A percentile compares a stretch with the other conserved stretches of the same genome.
phyloP scores from a whole-genome alignment of 169 alveolate species.

The Plasmodium sp. region DNA sequence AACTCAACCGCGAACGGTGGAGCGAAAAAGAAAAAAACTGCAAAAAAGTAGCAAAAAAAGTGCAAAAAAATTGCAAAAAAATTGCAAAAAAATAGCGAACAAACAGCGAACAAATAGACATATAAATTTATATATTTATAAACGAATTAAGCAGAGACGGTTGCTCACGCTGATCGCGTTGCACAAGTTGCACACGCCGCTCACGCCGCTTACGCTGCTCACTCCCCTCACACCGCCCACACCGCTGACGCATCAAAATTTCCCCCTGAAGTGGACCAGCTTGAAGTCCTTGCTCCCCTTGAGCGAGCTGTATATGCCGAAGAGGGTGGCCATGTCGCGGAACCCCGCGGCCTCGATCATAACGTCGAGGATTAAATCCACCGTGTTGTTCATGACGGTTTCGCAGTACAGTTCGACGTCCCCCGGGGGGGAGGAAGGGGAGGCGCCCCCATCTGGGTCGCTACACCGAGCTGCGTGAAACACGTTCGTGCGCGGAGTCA shows the following conservation, averaged over 20 bases:
- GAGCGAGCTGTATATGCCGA: constrained; percentile 57
- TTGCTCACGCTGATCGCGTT: neutral
- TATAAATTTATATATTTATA: too few relatives aligned
- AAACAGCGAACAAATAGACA: neutral
- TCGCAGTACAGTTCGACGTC: constrained; percentile 20
- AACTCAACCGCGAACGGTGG: too few relatives aligned
- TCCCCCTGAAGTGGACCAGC: constrained; percentile 16
- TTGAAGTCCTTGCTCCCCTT: constrained; percentile 32
- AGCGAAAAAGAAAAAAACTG: neutral
- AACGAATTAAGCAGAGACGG: neutral
- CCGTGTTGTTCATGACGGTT: constrained; percentile 36
- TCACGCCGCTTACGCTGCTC: neutral
- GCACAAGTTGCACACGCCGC: too few relatives aligned
- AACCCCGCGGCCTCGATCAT: constrained; percentile 40
- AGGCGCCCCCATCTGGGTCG: neutral
- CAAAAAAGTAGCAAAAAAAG: too few relatives aligned
- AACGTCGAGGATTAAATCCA: constrained; percentile 33
- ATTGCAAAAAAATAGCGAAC: too few relatives aligned
- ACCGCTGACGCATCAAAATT: neutral
- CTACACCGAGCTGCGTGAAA: constrained; percentile 7
- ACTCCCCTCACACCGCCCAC: neutral
- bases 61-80: neutral
- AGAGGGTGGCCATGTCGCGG: constrained; percentile 8
- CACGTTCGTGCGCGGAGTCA: constrained; percentile 27
- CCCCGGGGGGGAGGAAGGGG: neutral